Conservation (phyloP, 1,284 basidiomycete genomes). For the Phaffia rhodozyma region DNA sequence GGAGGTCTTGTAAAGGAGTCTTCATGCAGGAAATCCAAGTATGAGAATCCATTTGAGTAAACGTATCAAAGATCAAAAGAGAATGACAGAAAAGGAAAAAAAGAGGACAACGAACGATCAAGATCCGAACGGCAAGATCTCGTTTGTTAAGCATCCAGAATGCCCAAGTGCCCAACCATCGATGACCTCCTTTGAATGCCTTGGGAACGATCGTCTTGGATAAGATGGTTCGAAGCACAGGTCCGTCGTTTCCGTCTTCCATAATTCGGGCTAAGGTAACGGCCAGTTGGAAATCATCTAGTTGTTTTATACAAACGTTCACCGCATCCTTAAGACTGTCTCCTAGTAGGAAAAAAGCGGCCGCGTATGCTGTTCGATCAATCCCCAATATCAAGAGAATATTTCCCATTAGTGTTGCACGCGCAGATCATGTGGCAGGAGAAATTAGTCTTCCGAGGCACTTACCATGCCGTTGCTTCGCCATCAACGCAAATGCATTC, state of each 20-base stretch:
- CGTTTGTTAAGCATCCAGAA: conserved; percentile 79
- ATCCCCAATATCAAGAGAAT: neutral
- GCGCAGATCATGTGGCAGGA: neutral
- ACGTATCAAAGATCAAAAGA: neutral
- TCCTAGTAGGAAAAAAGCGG: conserved; percentile 91
- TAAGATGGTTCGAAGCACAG: conserved; percentile 59
- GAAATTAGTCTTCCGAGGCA: conserved; percentile 5
- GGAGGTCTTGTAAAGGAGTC: conserved; percentile 66
- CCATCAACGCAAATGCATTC: conserved; percentile 86
- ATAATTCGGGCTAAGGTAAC: conserved; percentile 71
- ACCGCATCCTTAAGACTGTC: conserved; percentile 81
- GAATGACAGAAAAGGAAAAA: neutral
- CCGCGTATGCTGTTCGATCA: conserved; percentile 65
- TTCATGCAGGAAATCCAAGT: conserved; percentile 29
- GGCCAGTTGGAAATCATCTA: conserved; percentile 81
- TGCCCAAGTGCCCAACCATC: conserved; percentile 95
- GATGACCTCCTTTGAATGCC: conserved; percentile 73
- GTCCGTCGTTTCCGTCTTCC: conserved; percentile 64
- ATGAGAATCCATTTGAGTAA: neutral
- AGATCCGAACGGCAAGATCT: conserved; percentile 71
- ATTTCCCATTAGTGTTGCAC: conserved; percentile 11
- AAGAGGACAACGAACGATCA: conserved; percentile 47
- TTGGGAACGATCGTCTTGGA: conserved; percentile 63
- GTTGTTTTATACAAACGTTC: conserved; percentile 75
- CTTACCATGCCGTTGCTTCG: conserved; percentile 83